Base-by-base conservation (phyloP, 2,329 filamentous ascomycete species). In the Botryosphaeria dothidea region DNA sequence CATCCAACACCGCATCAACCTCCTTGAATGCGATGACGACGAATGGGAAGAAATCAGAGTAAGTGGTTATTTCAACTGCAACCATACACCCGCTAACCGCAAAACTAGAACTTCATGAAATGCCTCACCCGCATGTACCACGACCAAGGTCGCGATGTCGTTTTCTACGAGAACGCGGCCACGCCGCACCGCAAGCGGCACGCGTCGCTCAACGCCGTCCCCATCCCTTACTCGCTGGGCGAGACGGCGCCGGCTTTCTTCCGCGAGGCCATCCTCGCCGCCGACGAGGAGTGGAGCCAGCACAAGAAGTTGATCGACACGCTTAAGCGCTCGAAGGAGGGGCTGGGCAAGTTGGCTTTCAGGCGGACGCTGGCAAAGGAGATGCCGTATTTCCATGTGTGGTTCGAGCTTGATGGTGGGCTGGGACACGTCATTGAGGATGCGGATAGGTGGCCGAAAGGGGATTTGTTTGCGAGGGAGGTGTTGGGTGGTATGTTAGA, bases 121-220 rank as follows among this genome's bases (percentile, higher is more conserved):
- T 91, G 88, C 66, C 84, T 99, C 21, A 97, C 91, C 4, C 88
- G 94, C 49, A 90, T 97, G 87, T 99, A 98, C 78, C 92, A 96
- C 79, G 91, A 93, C 48, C 92, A 96, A 77, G 93, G 93, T 11
- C 90, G 92, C 60, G 92, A 95, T 71, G 93, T 98, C 9, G 82
- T 99, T 68, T 99, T 99, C 80, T 99, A 99, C 82, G 95, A 99
- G 75, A 98, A 99, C 75, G 95, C 95, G 2, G 93, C 93, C 0
- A 83, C 88, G 15, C 93, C 93, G 1, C 86, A 90, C 3, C 85
- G 91, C 19, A 91, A 90, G 70, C 84, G 86, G 66, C 95, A 99
- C 78, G 95, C 95, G 0, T 90, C 92, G 6, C 88, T 99, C 82
- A 86, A 90, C 66, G 94, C 86, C 0, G 88, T 97, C 0, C 94